Base-by-base conservation (phyloP, 2,329 filamentous ascomycete genomes). In the Drechslerella dactyloides region DNA sequence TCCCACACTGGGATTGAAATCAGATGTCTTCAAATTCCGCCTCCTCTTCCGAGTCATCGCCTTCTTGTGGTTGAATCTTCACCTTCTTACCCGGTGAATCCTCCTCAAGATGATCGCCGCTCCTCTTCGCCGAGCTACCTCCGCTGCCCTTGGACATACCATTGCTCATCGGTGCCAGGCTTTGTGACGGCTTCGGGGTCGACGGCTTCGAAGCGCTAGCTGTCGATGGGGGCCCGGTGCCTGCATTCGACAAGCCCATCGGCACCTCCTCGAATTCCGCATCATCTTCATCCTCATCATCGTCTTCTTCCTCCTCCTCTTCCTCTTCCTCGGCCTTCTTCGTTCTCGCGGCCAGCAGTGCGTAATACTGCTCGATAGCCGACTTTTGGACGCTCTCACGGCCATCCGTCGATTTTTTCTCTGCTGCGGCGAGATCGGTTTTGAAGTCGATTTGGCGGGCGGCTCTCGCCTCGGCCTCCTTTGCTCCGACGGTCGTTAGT, bases 251-350 rank as follows among this genome's bases (percentile, higher is more conserved):
- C 13, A 79, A 79, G 10, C 78, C 76, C n/a, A 78, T 78, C 5
- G 78, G 78, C 5, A 82, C 79, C 46, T 82, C 81, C 73, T 82
- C 81, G 48, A 82, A 82, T 56, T 81, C 77, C 15, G 77, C 77
- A 30, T 80, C 79, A 2, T 76, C 75, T 8, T 76, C 78, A 48
- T 79, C 79, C 46, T 80, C 79, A 52, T 82, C 81, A 72, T 80
- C 78, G 56, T 82, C 82, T 72, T 82, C 82, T 61, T 83, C 80
- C 23, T 82, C 76, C 19, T 82, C 80, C 2, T 79, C 73, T 21
- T 78, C 78, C 7, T 82, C 77, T 27, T 78, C 76, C 4, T 77
- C 80, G 52, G 79, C 78, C 44, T 81, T 80, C 57, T 80, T 78
- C 55, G 80, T 78, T n/a, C 79, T 72, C 42, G 81, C 81, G n/a